phyloP scores from a whole-genome alignment of 768 basidiomycete genomes.

The Chalciporus sphaerocephalus region DNA sequence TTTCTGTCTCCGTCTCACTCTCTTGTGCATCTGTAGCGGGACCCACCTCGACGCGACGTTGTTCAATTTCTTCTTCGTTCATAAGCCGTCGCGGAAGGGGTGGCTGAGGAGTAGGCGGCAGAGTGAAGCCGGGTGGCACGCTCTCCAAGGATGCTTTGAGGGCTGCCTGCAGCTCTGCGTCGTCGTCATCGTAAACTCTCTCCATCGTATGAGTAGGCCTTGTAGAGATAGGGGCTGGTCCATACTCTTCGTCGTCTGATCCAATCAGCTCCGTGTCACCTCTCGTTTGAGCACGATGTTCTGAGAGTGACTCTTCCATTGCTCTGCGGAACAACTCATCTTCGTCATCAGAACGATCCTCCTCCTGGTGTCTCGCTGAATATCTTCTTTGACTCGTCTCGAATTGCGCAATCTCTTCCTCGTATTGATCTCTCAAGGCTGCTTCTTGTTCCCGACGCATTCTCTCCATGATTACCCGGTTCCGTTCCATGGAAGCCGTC shows the following conservation, averaged over 20 bases:
- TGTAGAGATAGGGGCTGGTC: conserved; percentile 1
- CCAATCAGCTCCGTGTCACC: conserved; percentile 21
- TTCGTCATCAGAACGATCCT: conserved; percentile 38
- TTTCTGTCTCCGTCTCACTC: conserved; percentile 33
- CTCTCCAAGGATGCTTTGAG: conserved; percentile 75
- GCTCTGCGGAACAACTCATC: conserved; percentile 53
- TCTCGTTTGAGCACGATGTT: conserved; percentile 13
- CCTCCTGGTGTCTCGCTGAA: conserved; percentile 4
- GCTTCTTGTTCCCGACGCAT: conserved; percentile 65
- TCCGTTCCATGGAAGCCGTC: conserved; percentile 63
- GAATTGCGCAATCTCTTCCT: conserved; percentile 34
- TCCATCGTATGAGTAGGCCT: conserved; percentile 15
- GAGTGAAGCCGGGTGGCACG: conserved; percentile 49
- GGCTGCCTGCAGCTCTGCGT: conserved; percentile 83
- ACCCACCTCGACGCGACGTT: background rate
- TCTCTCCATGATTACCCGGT: conserved; percentile 53
- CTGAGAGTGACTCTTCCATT: conserved; percentile 27
- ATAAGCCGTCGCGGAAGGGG: conserved; percentile 16
- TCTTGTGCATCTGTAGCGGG: conserved; percentile 14
- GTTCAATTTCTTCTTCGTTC: no score
- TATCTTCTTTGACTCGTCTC: conserved; percentile 10
- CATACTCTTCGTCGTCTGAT: conserved; percentile 22
- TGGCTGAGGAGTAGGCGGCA: conserved; percentile 24
- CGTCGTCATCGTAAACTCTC: conserved; percentile 80
- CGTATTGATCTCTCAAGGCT: conserved; percentile 59